Evolutionary conservation across 106 monocot genomes (phyloP).

Genomic region (Cymbidium sinense): DNA sequence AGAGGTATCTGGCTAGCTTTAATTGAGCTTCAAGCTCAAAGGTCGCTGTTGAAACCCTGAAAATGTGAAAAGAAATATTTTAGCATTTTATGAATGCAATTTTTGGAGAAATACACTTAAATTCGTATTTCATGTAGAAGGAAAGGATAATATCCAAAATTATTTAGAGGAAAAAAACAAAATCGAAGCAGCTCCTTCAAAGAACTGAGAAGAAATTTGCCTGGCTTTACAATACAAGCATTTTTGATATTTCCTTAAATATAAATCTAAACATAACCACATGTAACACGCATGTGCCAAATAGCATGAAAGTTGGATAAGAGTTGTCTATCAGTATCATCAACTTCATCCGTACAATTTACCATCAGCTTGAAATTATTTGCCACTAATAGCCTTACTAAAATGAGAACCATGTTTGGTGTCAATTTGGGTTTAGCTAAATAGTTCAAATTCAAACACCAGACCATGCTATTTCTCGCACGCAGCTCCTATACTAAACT

Average conservation of each 20-base stretch:
- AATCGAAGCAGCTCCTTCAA: background rate
- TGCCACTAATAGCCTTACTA: background rate
- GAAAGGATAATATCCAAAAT: background rate
- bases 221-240: background rate
- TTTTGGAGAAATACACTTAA: background rate
- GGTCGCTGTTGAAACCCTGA: constrained; percentile 91
- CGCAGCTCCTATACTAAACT: no score
- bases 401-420: background rate
- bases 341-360: background rate
- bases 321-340: no score
- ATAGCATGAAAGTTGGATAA: background rate
- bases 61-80: constrained; percentile 11
- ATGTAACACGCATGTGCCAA: background rate
- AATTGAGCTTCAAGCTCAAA: constrained; percentile 97
- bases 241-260: background rate
- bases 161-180: background rate
- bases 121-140: constrained; percentile 2
- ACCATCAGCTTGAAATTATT: background rate
- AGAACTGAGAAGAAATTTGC: background rate
- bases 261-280: background rate
- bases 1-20: constrained; percentile 93
- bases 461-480: no score
- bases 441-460: no score
- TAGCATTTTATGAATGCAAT: background rate
- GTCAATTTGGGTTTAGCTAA: background rate